Evolutionary conservation across 164 flowering plant species (phyloP).

Genomic region (Macadamia tetraphylla): DNA sequence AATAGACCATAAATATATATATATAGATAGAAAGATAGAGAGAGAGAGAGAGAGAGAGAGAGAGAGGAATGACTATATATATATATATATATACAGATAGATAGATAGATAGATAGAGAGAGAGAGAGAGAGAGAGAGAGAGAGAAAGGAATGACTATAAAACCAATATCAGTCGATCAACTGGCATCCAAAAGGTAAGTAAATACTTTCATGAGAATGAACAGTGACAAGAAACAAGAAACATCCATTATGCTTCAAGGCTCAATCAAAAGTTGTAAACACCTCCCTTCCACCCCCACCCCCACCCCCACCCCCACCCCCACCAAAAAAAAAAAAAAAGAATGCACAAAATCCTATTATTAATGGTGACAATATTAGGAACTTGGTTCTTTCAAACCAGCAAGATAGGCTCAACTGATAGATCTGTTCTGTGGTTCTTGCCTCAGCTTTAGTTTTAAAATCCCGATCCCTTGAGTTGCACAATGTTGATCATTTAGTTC

Average conservation of each 20-base stretch:
- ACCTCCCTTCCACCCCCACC: neutral
- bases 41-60: no score
- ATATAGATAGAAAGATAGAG: neutral
- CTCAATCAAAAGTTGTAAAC: neutral
- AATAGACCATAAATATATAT: neutral
- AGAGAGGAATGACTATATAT: neutral
- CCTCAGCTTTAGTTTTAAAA: no score
- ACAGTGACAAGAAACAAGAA: neutral
- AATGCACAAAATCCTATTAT: no score
- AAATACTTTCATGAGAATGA: neutral
- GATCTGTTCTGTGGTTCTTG: no score
- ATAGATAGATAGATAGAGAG: neutral
- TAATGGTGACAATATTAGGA: neutral
- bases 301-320: no score
- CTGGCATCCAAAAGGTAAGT: neutral
- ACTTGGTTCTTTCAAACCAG: neutral
- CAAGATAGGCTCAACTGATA: no score
- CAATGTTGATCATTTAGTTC: no score
- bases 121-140: no score
- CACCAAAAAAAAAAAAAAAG: neutral
- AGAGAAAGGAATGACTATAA: neutral
- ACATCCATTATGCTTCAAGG: neutral
- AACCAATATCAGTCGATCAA: neutral
- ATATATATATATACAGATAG: neutral
- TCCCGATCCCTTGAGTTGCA: no score